Evolutionary conservation across 2,329 filamentous ascomycete genomes (phyloP).

Genomic region (Fusarium sp.): DNA sequence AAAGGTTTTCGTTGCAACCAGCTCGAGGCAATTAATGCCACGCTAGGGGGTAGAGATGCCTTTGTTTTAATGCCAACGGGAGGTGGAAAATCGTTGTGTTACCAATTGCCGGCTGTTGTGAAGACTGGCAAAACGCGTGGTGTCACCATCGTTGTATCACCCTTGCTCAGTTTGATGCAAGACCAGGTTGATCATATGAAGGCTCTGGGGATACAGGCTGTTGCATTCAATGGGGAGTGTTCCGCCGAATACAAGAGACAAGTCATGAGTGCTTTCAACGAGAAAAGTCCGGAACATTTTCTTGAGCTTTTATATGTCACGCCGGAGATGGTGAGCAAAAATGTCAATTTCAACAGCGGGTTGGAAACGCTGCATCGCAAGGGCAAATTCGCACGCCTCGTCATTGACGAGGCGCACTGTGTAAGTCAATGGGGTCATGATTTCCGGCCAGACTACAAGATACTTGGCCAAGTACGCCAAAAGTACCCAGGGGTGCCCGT

Average conservation of each 20-base stretch:
- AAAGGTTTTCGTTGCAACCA: conserved; percentile 91
- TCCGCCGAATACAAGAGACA: conserved; percentile 70
- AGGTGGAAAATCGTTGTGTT: conserved; percentile 96
- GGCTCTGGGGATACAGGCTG: conserved; percentile 81
- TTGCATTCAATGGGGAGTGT: conserved; percentile 84
- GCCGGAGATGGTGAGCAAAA: conserved; percentile 95
- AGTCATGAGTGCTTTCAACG: conserved; percentile 74
- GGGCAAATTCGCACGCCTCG: conserved; percentile 84
- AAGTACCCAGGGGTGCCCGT: conserved; percentile 85
- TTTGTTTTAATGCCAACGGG: conserved; percentile 99
- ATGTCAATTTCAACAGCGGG: conserved; percentile 72
- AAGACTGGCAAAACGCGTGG: conserved; percentile 84
- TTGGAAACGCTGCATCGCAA: conserved; percentile 77
- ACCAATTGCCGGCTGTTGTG: conserved; percentile 91
- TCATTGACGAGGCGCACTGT: conserved; percentile 99
- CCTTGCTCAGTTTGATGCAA: conserved; percentile 94
- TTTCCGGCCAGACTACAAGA: conserved; percentile 96
- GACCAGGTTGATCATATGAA: conserved; percentile 91
- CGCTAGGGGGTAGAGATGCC: conserved; percentile 85
- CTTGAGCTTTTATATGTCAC: conserved; percentile 95
- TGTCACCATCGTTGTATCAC: conserved; percentile 94
- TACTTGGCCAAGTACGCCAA: conserved; percentile 78
- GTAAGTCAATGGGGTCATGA: conserved; percentile 99
- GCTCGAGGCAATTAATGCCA: conserved; percentile 95
- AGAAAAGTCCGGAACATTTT: conserved; percentile 76